Base-by-base conservation (phyloP, 2,329 filamentous ascomycete genomes). In the Aspergillus sp. region DNA sequence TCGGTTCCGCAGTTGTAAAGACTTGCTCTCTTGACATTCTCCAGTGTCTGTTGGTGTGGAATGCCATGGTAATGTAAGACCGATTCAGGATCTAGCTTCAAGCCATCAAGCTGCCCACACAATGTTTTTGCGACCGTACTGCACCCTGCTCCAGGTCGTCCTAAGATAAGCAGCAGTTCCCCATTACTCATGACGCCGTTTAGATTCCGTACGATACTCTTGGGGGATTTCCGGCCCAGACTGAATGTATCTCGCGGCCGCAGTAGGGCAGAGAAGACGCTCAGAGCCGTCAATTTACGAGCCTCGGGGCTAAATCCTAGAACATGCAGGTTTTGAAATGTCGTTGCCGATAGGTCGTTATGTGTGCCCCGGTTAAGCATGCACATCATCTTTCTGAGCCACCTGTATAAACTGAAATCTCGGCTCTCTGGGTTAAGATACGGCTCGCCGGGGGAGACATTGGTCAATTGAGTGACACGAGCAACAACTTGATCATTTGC, bases 1-100 rank as follows among this genome's bases (percentile, higher is more conserved):
- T 94, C 90, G 60, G 65, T 66, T 90, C 68, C 91, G 19, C 5
- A 17, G 19, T 44, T 54, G 25, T 54, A 54, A 13, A 54, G 21
- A 8, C 8, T 30, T 17, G 8, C 38, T 17, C 32, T 23, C 36
- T 54, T n/a, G 38, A 42, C 41, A 13, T 27, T 17, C 13, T 44
- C 44, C 2, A 3, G 21, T 30, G 30, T 32, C 11, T 23, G 25
- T 7, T 54, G 38, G 6, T 42, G 38, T 5, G 38, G 8, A 6
- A 42, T 42, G 23, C 52, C 52, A 17, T 36, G 30, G 15, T 54
- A 44, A 13, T 44, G 36, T 13, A 54, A 32, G n/a, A 44, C n/a
- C 30, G 52, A 54, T 54, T 25, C 52, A 13, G 38, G 8, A 21
- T 21, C 38, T 23, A 54, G 38, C 23, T 54, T 27, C 27, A 54